Base-by-base conservation (phyloP, 2,329 filamentous ascomycete genomes). In the Zymoseptoria pseudotritici region DNA sequence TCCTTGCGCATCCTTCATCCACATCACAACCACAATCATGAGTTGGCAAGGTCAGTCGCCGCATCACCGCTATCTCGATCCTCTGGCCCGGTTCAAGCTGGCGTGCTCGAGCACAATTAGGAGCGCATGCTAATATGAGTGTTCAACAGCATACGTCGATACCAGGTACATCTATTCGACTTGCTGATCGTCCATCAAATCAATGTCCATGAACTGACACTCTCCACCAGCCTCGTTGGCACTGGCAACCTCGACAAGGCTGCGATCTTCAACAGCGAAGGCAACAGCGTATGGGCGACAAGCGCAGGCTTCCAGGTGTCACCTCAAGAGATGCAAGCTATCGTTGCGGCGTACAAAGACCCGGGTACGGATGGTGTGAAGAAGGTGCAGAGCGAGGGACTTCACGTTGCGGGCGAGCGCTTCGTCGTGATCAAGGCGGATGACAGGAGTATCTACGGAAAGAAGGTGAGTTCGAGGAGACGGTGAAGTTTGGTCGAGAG, bases 221-320 rank as follows among this genome's bases (percentile, higher is more conserved):
- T 57, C 42, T 49, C 58, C 31, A 49, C 68, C 73, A 96, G 91
- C 83, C 85, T 96, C 71, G 83, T 95, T 72, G 87, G 82, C 78
- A 86, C 83, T 70, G 86, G 86, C 72, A 87, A 92, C 74, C 78
- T 96, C 72, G 88, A 94, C 80, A 87, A 91, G 80, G 91, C 83
- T 70, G 89, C 89, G 73, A 91, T 96, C 75, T 86, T 94, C 81
- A 91, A 88, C 77, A 79, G 78, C 66, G 88, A 88, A 68, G 90
- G 91, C 70, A 89, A 89, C 77, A 91, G 87, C 74, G 82, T 85
- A 69, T 95, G 91, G 90, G 91, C 91, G 62, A 74, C 80, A 50
- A 86, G 86, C 26, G 21, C 83, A 57, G 83, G 81, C 67, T 96
- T 96, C 80, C 79, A 81, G 73, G 91, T 96, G 87, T 75, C 77